Conservation (phyloP, 495 filamentous ascomycete species). For the Geoglossum glabrum region DNA sequence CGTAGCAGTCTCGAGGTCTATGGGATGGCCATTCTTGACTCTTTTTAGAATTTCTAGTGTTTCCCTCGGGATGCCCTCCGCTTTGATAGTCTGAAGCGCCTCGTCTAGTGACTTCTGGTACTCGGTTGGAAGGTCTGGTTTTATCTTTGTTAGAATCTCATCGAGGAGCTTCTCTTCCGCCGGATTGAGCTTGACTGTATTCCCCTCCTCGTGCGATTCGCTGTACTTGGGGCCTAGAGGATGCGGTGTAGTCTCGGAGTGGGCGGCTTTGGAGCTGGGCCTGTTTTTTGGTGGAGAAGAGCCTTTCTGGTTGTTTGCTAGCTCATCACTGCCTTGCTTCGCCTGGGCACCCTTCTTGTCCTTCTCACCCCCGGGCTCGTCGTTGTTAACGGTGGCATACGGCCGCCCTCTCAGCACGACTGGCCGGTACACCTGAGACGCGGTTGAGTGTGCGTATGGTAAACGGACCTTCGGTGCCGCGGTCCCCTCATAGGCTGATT, state of each 20-base stretch:
- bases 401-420: constrained; percentile 27
- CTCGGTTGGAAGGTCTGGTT: constrained; percentile 24
- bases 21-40: constrained; percentile 18
- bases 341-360: constrained; percentile 16
- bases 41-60: constrained; percentile 27
- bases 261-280: background rate
- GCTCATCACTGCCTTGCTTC: constrained; percentile 10
- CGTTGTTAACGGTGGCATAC: constrained; percentile 32
- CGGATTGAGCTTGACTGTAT: constrained; percentile 14
- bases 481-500: constrained; percentile 27
- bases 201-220: background rate
- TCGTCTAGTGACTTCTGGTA: constrained; percentile 24
- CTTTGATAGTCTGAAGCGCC: constrained; percentile 26
- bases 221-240: background rate
- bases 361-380: constrained; percentile 28
- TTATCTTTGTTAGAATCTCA: constrained; percentile 22
- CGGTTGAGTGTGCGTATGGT: background rate
- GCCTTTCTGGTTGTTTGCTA: constrained; percentile 13
- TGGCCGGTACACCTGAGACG: constrained; percentile 18
- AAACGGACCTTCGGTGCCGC: constrained; percentile 22
- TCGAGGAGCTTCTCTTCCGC: constrained; percentile 24
- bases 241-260: background rate
- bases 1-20: constrained; percentile 27
- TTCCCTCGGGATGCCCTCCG: constrained; percentile 29
- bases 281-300: background rate